phyloP scores from a whole-genome alignment of 106 monocot genomes.

The Triglochin maritima region DNA sequence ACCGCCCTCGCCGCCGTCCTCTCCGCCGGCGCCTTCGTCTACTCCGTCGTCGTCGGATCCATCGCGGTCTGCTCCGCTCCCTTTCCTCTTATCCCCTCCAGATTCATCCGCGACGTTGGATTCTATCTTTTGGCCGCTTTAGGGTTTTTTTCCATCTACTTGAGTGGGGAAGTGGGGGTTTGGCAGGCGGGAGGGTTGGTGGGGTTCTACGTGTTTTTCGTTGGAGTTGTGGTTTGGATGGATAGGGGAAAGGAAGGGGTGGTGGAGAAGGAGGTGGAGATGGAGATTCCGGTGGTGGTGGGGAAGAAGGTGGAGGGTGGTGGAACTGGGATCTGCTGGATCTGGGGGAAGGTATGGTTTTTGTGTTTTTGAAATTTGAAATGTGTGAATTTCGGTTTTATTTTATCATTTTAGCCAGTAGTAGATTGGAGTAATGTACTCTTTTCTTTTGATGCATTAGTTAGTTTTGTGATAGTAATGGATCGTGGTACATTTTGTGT shows the following conservation, averaged over 20 bases:
- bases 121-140: constrained; percentile 71
- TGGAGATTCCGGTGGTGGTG: not conserved
- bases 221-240: constrained; percentile 89
- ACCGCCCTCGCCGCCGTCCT: constrained; percentile 81
- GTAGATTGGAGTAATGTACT: too few species aligned
- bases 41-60: constrained; percentile 76
- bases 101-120: constrained; percentile 72
- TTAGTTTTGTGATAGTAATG: too few species aligned
- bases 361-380: too few species aligned
- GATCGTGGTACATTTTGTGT: too few species aligned
- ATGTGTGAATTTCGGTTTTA: too few species aligned
- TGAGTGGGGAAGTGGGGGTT: constrained; percentile 80
- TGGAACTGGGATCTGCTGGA: too few species aligned
- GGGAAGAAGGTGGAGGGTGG: not conserved
- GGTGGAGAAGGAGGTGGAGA: not conserved
- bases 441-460: too few species aligned
- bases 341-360: too few species aligned
- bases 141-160: constrained; percentile 72
- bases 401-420: too few species aligned
- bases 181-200: constrained; percentile 84
- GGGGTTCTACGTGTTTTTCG: constrained; percentile 73
- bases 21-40: constrained; percentile 94
- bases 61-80: constrained; percentile 54
- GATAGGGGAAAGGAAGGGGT: constrained; percentile 37
- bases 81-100: constrained; percentile 44